phyloP scores from a whole-genome alignment of 345 rosid genomes.

The Citrus glauca region DNA sequence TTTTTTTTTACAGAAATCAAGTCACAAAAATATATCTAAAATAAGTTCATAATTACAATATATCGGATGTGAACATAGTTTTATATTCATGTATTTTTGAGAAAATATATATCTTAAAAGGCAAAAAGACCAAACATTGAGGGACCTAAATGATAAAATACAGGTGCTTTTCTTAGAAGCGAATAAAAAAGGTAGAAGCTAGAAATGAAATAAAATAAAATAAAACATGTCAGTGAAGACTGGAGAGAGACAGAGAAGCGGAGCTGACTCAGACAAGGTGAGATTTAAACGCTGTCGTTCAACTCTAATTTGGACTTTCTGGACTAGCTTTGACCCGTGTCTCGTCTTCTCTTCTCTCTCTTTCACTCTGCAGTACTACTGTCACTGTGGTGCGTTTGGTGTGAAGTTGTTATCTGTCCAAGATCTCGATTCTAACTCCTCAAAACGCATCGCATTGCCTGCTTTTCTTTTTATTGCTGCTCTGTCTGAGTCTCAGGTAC shows the following conservation, averaged over 20 bases:
- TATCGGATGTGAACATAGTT: no score
- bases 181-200: background rate
- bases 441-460: constrained; percentile 4
- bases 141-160: background rate
- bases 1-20: no score
- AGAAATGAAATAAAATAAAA: no score
- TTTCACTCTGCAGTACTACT: background rate
- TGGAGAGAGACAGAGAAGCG: background rate
- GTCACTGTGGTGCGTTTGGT: constrained; percentile 11
- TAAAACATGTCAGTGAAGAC: background rate
- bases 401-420: background rate
- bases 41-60: no score
- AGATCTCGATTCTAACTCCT: background rate
- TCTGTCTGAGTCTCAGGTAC: background rate
- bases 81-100: background rate
- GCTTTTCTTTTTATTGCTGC: background rate
- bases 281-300: constrained; percentile 2
- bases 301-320: background rate
- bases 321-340: constrained; percentile 1
- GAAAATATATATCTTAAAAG: background rate
- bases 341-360: background rate
- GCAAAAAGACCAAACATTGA: background rate
- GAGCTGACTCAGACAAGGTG: background rate
- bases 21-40: no score
- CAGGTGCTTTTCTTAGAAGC: constrained; percentile 7